Evolutionary conservation across 805 yeast species (phyloP), one percentile per base, ranked within the genome.

Genomic region (Candida takata): DNA sequence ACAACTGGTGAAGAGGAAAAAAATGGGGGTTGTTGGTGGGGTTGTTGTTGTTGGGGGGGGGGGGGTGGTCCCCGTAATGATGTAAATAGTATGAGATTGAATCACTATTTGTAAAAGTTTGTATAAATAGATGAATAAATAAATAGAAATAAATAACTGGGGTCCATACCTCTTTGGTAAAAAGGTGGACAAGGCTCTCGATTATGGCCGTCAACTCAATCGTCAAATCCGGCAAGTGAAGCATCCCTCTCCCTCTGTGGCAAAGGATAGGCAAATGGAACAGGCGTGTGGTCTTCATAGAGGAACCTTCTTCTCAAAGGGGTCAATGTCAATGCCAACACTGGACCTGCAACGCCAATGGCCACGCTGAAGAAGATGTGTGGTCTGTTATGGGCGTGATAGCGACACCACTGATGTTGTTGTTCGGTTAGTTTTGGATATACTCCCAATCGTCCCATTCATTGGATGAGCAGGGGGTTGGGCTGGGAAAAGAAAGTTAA

Each of bases 311-410:
- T 75, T 70, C 94, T 78, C 32, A 81, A 49, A 21, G 87, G 86
- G 29, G 86, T 69, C 35, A 71, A 69, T 21, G 69, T 64, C 37
- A 74, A 51, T 25, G 82, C 66, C 37, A 81, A 70, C 5, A 76
- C 58, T 10, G 92, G 90, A 5, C 84, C 86, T 33, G 79, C 55
- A 28, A 74, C 54, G 7, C 87, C 94, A 51, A 83, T 66, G 25
- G 67, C 66, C 15, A 75, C 70, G 20, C 86, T 67, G 52, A 69
- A 77, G 55, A 82, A 78, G 44, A 81, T 65, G 60, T 82, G 85
- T 28, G 94, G 94, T 55, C 77, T 75, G 47, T 73, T 74, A 62
- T 82, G 81, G 17, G 88, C 83, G 48, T 77, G 79, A 62, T 75
- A 82, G 57, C 88, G 79, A 46, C 70, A 58, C 84, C 84, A 78